Percentiles rank a stretch among this genome's conserved stretches.
phyloP scores from a whole-genome alignment of 139 green algal genomes.

The Coelastrella sp. region DNA sequence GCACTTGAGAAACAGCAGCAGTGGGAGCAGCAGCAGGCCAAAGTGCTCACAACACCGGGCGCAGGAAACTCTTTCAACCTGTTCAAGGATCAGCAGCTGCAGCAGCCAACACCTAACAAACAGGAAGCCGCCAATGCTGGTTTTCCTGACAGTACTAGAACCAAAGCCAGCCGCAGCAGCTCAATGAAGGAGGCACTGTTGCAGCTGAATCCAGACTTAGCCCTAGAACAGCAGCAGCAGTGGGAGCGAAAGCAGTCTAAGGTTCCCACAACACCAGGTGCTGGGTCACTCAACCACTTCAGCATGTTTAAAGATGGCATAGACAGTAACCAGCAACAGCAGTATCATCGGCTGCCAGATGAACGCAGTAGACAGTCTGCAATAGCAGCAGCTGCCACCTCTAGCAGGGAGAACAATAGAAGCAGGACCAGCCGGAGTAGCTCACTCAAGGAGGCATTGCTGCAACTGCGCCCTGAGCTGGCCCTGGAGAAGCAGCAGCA shows the following conservation, averaged over 20 bases:
- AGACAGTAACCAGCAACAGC: neutral
- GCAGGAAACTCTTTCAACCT: neutral
- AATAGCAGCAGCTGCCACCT: neutral
- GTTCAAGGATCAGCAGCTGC: neutral
- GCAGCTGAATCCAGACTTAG: neutral
- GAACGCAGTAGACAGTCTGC: neutral
- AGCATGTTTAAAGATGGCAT: conserved; percentile 19
- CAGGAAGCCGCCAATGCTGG: neutral
- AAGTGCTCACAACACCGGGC: neutral
- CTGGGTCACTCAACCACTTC: neutral
- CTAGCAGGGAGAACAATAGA: neutral
- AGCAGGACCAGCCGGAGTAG: neutral
- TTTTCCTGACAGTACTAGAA: neutral
- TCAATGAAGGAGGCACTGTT: neutral
- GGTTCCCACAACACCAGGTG: neutral
- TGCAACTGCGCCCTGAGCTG: neutral
- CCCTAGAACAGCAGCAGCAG: neutral
- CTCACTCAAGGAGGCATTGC: neutral
- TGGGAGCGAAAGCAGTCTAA: neutral
- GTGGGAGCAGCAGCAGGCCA: neutral
- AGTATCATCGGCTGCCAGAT: neutral
- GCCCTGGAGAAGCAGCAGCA: neutral
- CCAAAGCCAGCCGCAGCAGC: neutral
- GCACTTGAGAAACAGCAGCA: conserved; percentile 11
- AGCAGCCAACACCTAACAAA: neutral